These are phyloP conservation scores for Parvularia atlantis DNA, from an alignment of 78 protist species.

Conservation along the genomic window DNA sequence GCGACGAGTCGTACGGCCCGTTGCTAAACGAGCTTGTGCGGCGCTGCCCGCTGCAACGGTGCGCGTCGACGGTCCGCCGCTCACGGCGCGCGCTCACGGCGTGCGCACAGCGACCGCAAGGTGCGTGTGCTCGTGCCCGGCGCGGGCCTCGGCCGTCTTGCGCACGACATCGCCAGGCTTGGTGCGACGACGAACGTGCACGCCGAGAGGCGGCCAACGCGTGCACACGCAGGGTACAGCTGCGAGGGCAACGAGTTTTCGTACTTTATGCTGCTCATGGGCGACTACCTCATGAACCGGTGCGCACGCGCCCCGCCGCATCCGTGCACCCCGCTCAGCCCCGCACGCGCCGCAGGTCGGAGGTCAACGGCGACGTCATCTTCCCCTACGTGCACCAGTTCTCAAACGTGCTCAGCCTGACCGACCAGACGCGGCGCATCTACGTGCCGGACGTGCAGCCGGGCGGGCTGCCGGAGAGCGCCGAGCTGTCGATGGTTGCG, in stretches of 20 bases:
- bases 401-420: neutral
- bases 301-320: neutral
- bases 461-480: neutral
- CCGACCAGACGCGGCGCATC: conserved; percentile 18
- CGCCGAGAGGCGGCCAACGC: neutral
- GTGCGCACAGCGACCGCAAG: neutral
- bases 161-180: conserved; percentile 43
- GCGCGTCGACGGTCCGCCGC: no score
- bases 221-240: conserved; percentile 16
- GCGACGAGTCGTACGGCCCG: neutral
- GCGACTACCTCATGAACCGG: conserved; percentile 42
- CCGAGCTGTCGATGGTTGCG: conserved; percentile 65
- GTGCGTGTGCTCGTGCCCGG: conserved; percentile 64
- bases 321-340: no score
- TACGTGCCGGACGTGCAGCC: conserved; percentile 37
- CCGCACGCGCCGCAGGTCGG: neutral
- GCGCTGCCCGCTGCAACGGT: no score
- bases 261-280: conserved; percentile 57
- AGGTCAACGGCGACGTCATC: neutral
- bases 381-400: neutral
- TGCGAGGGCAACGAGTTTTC: conserved; percentile 64
- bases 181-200: no score
- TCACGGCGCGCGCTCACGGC: neutral
- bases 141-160: conserved; percentile 69
- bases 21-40: no score